These are phyloP conservation scores for Jatropha multifida DNA, from an alignment of 441 rosid genomes.

Conservation along the genomic window DNA sequence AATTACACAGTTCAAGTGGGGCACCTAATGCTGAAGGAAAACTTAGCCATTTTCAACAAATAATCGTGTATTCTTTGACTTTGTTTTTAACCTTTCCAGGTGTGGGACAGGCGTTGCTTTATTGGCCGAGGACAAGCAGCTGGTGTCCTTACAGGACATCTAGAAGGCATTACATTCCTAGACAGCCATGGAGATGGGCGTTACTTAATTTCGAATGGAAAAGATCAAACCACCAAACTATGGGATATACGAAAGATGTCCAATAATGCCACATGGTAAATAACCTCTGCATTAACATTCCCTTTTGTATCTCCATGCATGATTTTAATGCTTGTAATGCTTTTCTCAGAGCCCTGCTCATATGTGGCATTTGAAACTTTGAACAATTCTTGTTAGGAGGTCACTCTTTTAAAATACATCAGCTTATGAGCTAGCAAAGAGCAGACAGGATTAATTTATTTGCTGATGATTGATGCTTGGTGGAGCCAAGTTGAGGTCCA, in stretches of 20 bases:
- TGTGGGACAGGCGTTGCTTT: conserved; percentile 96
- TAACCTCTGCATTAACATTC: not conserved
- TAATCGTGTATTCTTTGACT: not conserved
- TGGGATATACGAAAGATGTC: conserved; percentile 96
- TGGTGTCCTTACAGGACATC: conserved; percentile 76
- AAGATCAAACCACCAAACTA: conserved; percentile 90
- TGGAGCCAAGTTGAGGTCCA: not conserved
- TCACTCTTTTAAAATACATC: not conserved
- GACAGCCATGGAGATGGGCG: conserved; percentile 96
- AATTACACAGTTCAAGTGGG: not conserved
- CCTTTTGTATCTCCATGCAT: conserved; percentile 17
- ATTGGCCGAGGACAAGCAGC: conserved; percentile 64
- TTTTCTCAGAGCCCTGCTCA: not conserved
- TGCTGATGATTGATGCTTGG: not conserved
- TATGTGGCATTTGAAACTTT: not conserved
- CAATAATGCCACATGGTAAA: conserved; percentile 46
- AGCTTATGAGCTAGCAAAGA: not conserved
- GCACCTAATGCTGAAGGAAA: not conserved
- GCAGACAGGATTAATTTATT: not conserved
- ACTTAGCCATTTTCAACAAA: not conserved
- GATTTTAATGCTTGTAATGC: not conserved
- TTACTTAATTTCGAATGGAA: conserved; percentile 84
- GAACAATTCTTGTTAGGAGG: not conserved
- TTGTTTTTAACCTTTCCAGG: conserved; percentile 35
- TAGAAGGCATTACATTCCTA: conserved; percentile 84